Percentiles rank a stretch among this genome's conserved stretches.
Evolutionary conservation across 257 asterid genomes (phyloP).

Genomic region (Asclepias syriaca): DNA sequence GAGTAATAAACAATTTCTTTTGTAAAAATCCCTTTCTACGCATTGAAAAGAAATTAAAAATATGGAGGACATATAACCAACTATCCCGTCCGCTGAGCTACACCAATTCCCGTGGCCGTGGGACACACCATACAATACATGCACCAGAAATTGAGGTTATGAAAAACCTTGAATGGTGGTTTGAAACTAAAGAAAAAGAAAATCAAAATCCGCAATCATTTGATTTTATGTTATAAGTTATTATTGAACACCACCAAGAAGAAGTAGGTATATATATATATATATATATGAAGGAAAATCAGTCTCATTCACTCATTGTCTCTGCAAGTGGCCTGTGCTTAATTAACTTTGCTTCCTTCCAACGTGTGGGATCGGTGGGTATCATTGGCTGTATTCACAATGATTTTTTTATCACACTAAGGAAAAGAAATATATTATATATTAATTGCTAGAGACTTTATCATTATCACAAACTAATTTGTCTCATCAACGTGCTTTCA

Average conservation of each 20-base stretch:
- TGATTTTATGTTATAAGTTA: neutral
- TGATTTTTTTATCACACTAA: neutral
- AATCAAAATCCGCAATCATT: conserved; percentile 2
- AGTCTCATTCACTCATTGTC: neutral
- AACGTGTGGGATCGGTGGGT: conserved; percentile 3
- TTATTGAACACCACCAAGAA: neutral
- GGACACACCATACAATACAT: too few species aligned
- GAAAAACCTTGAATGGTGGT: neutral
- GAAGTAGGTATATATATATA: neutral
- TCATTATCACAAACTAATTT: neutral
- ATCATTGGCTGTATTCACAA: neutral
- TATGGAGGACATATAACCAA: too few species aligned
- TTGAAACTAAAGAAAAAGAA: conserved; percentile 3
- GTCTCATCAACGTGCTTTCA: neutral
- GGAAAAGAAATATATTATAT: neutral
- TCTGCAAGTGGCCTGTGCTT: neutral
- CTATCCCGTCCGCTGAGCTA: too few species aligned
- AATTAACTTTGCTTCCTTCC: neutral
- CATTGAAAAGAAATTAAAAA: neutral
- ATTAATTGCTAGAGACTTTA: neutral
- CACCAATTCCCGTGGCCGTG: too few species aligned
- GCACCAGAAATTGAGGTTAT: too few species aligned
- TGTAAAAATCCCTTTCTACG: neutral
- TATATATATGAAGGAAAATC: neutral
- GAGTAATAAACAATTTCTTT: too few species aligned